These are phyloP conservation scores for Cryphonectria nitschkei DNA, from an alignment of 2,329 filamentous ascomycete species.

Conservation along the genomic window DNA sequence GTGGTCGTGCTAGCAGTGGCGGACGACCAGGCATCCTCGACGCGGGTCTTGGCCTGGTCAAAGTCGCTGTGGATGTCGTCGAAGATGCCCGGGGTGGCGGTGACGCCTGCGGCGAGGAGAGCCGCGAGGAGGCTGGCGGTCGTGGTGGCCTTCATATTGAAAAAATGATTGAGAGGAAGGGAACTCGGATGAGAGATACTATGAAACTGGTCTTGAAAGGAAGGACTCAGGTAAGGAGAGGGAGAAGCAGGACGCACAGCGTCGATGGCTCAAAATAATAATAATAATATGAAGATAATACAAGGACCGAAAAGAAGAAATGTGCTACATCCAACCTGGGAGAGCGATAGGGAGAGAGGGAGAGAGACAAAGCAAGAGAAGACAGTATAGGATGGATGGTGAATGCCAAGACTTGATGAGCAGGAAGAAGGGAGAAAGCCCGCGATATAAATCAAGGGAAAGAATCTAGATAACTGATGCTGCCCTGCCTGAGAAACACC, in stretches of 20 bases:
- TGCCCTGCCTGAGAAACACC: not conserved
- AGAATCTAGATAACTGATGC: not conserved
- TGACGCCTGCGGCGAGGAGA: constrained; percentile 2
- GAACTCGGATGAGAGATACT: too few relatives aligned
- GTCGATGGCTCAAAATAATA: not conserved
- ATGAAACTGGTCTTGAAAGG: not conserved
- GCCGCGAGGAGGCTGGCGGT: constrained; percentile 2
- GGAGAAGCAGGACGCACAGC: constrained; percentile 8
- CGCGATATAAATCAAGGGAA: not conserved
- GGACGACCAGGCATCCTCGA: constrained; percentile 11
- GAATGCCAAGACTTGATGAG: constrained; percentile 6
- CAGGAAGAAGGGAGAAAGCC: not conserved
- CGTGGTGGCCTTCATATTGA: constrained; percentile 7
- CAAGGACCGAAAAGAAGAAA: not conserved
- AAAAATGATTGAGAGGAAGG: too few relatives aligned
- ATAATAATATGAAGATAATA: not conserved
- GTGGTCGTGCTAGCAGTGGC: constrained; percentile 1
- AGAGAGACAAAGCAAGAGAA: not conserved
- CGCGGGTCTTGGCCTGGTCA: not conserved
- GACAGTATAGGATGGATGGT: not conserved
- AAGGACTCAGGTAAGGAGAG: not conserved
- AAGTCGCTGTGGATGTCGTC: constrained; percentile 16
- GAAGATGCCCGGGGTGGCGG: constrained; percentile 10
- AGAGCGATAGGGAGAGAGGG: not conserved
- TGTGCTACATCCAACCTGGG: constrained; percentile 6